These are phyloP conservation scores for Macrolepiota albuminosa DNA, from an alignment of 768 basidiomycete species.

Conservation along the genomic window DNA sequence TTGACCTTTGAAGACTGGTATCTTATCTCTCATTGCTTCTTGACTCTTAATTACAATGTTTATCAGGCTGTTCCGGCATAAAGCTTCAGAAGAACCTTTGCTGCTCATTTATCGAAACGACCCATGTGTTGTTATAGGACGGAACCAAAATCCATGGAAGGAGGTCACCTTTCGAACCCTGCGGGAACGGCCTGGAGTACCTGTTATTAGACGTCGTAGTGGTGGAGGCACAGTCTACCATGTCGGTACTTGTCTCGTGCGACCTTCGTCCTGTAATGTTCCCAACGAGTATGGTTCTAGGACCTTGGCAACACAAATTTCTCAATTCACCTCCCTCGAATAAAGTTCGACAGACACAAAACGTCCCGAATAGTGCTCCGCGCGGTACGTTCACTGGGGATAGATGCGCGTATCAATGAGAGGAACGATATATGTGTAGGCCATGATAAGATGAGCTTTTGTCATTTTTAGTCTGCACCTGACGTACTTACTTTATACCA, in stretches of 20 bases:
- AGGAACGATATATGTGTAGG: constrained; percentile 90
- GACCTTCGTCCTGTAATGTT: background rate
- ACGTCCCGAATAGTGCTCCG: constrained; percentile 76
- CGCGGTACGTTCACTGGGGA: constrained; percentile 71
- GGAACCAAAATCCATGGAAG: constrained; percentile 99
- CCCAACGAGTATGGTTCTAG: constrained; percentile 34
- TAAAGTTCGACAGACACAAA: constrained; percentile 70
- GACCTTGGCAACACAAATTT: constrained; percentile 98
- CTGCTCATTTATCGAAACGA: constrained; percentile 84
- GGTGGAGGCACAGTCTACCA: constrained; percentile 98
- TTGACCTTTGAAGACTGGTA: constrained; percentile 89
- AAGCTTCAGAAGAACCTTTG: constrained; percentile 59
- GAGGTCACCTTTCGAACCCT: constrained; percentile 78
- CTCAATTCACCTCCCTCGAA: constrained; percentile 84
- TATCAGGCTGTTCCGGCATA: constrained; percentile 62
- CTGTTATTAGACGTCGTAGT: constrained; percentile 80
- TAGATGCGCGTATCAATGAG: constrained; percentile 79
- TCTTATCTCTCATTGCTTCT: background rate
- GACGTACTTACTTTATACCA: constrained; percentile 12
- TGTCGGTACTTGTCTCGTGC: constrained; percentile 41
- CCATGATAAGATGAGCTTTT: constrained; percentile 76
- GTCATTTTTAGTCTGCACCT: background rate
- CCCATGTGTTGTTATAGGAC: constrained; percentile 89
- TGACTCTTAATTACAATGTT: background rate
- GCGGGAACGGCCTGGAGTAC: constrained; percentile 43